phyloP scores from a whole-genome alignment of 1,284 basidiomycete species.

The Xerocomus minutiporus region DNA sequence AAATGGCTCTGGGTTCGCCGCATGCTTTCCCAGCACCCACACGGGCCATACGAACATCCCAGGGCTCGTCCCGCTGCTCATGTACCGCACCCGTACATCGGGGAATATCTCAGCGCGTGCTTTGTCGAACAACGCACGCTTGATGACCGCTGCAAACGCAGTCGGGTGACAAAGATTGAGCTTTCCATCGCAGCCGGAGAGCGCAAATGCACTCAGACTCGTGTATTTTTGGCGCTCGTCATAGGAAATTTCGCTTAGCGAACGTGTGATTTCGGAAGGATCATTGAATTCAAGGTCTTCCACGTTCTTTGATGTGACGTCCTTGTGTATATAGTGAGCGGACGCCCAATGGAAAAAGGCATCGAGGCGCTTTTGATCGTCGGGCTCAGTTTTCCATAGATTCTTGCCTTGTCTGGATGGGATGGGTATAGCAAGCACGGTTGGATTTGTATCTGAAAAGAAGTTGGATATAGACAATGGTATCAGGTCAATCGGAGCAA shows the following conservation, averaged over 20 bases:
- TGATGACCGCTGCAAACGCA: constrained; percentile 7
- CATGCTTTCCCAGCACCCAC: constrained; percentile 13
- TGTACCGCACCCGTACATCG: constrained; percentile 20
- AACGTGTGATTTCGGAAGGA: constrained; percentile 4
- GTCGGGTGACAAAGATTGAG: constrained; percentile 11
- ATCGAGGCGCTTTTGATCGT: constrained; percentile 16
- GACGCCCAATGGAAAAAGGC: constrained; percentile 15
- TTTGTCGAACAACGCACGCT: constrained; percentile 24
- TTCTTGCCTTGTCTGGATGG: not conserved
- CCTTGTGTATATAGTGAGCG: constrained; percentile 18
- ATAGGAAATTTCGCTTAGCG: constrained; percentile 18
- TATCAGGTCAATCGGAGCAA: not conserved
- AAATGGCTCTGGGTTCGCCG: constrained; percentile 1
- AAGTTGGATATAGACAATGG: not conserved
- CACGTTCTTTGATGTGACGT: constrained; percentile 14
- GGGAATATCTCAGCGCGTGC: constrained; percentile 13
- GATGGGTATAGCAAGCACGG: constrained; percentile 7
- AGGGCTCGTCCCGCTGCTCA: constrained; percentile 14
- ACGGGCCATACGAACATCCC: constrained; percentile 19
- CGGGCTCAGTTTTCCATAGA: not conserved
- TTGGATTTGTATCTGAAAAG: not conserved
- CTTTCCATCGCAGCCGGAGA: constrained; percentile 11
- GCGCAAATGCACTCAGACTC: constrained; percentile 4
- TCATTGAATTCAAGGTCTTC: constrained; percentile 24
- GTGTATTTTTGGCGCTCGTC: constrained; percentile 18